Evolutionary conservation across 495 filamentous ascomycete genomes (phyloP).

Genomic region (Sordaria brevicollis): DNA sequence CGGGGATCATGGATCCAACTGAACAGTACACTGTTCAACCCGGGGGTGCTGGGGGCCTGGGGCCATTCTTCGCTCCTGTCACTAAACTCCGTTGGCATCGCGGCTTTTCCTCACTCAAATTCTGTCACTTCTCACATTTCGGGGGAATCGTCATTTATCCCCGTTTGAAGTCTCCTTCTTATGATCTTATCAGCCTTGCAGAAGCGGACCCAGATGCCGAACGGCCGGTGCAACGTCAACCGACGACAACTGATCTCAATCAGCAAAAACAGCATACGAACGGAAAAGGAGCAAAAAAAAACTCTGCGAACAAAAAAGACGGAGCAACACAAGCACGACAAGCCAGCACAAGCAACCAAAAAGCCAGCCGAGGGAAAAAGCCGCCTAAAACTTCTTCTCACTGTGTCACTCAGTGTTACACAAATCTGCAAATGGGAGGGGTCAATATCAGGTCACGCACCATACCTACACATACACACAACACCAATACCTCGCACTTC

Average conservation of each 20-base stretch:
- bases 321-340: neutral
- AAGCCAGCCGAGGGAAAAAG: neutral
- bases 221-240: neutral
- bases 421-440: neutral
- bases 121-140: neutral
- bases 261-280: neutral
- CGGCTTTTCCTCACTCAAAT: accelerated
- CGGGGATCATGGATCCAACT: neutral
- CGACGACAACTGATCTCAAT: neutral
- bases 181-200: neutral
- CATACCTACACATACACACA: neutral
- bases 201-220: neutral
- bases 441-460: neutral
- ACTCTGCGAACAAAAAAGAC: neutral
- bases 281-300: neutral
- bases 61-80: neutral
- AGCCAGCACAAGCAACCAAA: too few species aligned
- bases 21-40: neutral
- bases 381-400: neutral
- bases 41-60: too few species aligned
- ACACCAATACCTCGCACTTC: neutral
- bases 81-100: neutral
- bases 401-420: neutral
- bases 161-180: neutral
- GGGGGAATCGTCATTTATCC: neutral